These are phyloP conservation scores for Monosporascus sp. DNA, from an alignment of 2,329 filamentous ascomycete genomes.

Conservation along the genomic window DNA sequence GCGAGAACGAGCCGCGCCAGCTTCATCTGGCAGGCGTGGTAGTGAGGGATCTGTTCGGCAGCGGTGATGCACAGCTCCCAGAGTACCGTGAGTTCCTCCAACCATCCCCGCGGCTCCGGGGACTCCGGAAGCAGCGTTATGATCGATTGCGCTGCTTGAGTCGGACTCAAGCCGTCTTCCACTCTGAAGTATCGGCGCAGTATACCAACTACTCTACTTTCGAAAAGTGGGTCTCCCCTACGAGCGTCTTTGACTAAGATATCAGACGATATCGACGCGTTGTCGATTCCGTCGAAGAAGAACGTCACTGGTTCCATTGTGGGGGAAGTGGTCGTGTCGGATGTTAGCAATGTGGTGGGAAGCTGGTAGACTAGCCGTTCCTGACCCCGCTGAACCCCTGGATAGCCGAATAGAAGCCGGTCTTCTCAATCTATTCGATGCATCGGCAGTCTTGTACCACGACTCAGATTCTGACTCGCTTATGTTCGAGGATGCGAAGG, in stretches of 20 bases:
- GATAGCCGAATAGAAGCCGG: too few species aligned
- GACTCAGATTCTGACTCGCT: too few species aligned
- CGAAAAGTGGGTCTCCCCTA: background rate
- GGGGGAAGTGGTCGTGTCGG: background rate
- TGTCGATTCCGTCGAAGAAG: constrained; percentile 3
- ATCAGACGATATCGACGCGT: background rate
- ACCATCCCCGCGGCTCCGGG: background rate
- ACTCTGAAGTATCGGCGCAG: background rate
- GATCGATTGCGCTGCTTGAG: background rate
- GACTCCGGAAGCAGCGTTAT: background rate
- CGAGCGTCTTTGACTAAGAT: background rate
- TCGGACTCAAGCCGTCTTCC: background rate
- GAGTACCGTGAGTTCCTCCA: background rate
- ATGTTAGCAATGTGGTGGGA: too few species aligned
- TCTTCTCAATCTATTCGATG: too few species aligned
- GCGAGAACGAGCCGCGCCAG: constrained; percentile 1
- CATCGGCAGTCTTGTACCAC: too few species aligned
- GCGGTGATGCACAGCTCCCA: background rate
- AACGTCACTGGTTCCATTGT: background rate
- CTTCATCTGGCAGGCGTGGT: constrained; percentile 1
- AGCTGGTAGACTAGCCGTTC: too few species aligned
- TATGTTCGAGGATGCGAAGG: too few species aligned
- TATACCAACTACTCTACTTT: background rate
- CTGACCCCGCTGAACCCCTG: too few species aligned
- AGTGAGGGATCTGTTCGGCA: constrained; percentile 2